Evolutionary conservation across 306 rosid genomes (phyloP).

Genomic region (Lathyrus aphaca): DNA sequence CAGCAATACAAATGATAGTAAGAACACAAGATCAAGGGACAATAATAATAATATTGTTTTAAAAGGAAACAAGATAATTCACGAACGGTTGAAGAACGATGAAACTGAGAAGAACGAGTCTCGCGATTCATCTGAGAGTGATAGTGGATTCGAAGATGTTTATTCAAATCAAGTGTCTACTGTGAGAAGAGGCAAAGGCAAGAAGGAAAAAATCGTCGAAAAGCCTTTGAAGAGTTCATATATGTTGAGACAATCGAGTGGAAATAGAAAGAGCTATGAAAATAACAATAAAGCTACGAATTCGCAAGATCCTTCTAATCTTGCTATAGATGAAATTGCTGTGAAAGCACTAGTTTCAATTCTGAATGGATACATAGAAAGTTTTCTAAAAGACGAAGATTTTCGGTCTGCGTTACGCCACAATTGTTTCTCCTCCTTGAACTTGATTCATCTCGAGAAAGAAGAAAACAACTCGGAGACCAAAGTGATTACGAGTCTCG

Average conservation of each 20-base stretch:
- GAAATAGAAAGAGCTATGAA: constrained; percentile 31
- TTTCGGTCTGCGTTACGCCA: constrained; percentile 54
- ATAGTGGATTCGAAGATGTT: neutral
- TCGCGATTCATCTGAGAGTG: constrained; percentile 9
- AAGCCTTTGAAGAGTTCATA: constrained; percentile 23
- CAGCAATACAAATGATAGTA: constrained; percentile 17
- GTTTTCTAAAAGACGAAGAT: constrained; percentile 64
- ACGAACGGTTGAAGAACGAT: neutral
- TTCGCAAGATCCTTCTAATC: constrained; percentile 21
- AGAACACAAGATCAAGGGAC: neutral
- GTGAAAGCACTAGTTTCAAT: constrained; percentile 75
- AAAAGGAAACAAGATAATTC: neutral
- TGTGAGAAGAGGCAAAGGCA: constrained; percentile 37
- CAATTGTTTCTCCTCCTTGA: constrained; percentile 59
- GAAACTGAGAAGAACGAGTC: constrained; percentile 2
- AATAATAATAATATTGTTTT: constrained; percentile 14
- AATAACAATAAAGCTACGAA: constrained; percentile 12
- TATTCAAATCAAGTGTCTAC: neutral
- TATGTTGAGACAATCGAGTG: constrained; percentile 30
- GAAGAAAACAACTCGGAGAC: constrained; percentile 46
- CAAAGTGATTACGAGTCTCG: constrained; percentile 63
- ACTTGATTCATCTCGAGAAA: constrained; percentile 43
- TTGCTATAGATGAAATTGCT: constrained; percentile 52
- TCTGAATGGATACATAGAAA: constrained; percentile 60
- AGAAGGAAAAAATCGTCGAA: constrained; percentile 22